Conservation (phyloP, 257 asterid species). For the Leptodermis oblonga region DNA sequence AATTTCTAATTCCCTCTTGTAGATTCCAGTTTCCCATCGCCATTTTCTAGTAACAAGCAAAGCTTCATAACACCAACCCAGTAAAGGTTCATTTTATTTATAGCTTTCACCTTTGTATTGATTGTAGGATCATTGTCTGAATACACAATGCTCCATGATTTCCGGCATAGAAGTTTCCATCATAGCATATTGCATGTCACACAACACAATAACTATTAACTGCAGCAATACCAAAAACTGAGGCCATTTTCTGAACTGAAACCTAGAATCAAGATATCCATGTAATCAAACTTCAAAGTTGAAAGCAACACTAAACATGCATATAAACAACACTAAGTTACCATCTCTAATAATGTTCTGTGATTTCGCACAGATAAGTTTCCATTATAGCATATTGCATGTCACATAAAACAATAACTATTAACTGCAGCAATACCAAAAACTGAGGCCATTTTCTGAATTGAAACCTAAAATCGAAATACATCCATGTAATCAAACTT, state of each 20-base stretch:
- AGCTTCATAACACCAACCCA: not conserved
- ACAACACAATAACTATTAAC: not conserved
- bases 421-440: not conserved
- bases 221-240: not conserved
- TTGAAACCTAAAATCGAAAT: too few species aligned
- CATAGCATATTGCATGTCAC: not conserved
- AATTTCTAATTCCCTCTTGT: not conserved
- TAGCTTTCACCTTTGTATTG: not conserved
- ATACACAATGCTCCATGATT: not conserved
- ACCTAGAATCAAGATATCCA: not conserved
- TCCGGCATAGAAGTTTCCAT: not conserved
- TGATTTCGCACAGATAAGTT: not conserved
- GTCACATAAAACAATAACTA: not conserved
- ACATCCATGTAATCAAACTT: not conserved
- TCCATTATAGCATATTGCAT: not conserved
- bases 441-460: not conserved
- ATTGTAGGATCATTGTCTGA: not conserved
- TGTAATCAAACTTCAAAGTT: not conserved
- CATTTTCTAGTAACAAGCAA: not conserved
- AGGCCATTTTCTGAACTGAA: not conserved
- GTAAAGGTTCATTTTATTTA: not conserved
- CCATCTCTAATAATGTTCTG: too few species aligned
- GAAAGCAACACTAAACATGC: conserved; percentile 11
- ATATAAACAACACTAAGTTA: conserved; percentile 28
- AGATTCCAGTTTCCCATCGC: not conserved